These are phyloP conservation scores for Diaporthe caulivora DNA, from an alignment of 2,329 filamentous ascomycete species.

Conservation along the genomic window DNA sequence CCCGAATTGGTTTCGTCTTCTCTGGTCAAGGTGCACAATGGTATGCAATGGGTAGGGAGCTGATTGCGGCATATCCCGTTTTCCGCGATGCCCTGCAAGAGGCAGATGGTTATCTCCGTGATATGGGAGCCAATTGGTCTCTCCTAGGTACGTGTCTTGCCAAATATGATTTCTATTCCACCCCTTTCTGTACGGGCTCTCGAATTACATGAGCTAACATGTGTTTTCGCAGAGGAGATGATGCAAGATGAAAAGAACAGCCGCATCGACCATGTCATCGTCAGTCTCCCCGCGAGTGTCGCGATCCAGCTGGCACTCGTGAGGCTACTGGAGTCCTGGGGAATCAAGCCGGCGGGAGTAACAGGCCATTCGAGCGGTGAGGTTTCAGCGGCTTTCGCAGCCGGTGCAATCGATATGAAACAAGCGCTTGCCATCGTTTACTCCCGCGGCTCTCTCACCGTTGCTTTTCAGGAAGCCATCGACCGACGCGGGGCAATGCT, in stretches of 20 bases:
- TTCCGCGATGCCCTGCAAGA: constrained; percentile 41
- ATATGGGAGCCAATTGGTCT: constrained; percentile 45
- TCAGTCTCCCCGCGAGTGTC: constrained; percentile 37
- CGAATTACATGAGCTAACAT: no score
- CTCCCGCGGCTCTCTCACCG: constrained; percentile 30
- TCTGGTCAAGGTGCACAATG: constrained; percentile 52
- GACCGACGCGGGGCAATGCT: constrained; percentile 39
- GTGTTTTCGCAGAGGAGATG: neutral
- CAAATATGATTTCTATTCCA: constrained; percentile 44
- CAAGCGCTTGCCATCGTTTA: constrained; percentile 41
- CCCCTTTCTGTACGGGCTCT: constrained; percentile 41
- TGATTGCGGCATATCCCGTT: constrained; percentile 41
- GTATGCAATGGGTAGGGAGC: constrained; percentile 44
- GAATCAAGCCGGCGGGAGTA: constrained; percentile 41
- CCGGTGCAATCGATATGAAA: constrained; percentile 36
- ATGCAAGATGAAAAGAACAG: neutral
- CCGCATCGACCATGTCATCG: neutral
- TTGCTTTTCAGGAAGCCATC: neutral
- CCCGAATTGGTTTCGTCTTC: constrained; percentile 46
- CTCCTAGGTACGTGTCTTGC: constrained; percentile 46
- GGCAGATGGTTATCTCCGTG: constrained; percentile 41
- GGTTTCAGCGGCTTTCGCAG: constrained; percentile 43
- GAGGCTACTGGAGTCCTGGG: constrained; percentile 43
- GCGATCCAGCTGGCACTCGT: constrained; percentile 52
- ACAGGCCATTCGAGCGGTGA: constrained; percentile 44